Percentiles rank a stretch among this genome's conserved stretches.
Conservation (phyloP, 1,284 basidiomycete species). For the Mycosarcoma maydis region DNA sequence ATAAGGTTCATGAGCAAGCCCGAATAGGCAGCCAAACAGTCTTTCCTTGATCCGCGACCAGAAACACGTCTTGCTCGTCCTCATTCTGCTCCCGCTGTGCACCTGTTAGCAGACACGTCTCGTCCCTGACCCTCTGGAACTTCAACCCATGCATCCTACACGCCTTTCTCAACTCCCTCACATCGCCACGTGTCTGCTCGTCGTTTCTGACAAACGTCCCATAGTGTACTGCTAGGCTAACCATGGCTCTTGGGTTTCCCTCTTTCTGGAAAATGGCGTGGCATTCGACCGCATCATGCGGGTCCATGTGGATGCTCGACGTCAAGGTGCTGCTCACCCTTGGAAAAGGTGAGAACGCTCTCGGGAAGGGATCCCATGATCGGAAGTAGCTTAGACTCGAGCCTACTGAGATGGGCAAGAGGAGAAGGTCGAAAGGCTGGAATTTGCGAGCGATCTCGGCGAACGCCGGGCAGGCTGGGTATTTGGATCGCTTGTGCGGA, state of each 20-base stretch:
- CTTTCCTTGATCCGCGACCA: conserved; percentile 55
- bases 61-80: conserved; percentile 34
- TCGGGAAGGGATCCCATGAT: conserved; percentile 56
- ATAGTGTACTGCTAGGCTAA: conserved; percentile 46
- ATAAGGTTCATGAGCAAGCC: not conserved
- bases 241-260: not conserved
- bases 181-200: conserved; percentile 48
- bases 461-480: conserved; percentile 61
- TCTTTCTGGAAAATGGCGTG: conserved; percentile 17
- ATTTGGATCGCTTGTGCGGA: conserved; percentile 27
- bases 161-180: conserved; percentile 45
- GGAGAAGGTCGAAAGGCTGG: conserved; percentile 45
- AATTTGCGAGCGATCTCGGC: conserved; percentile 40
- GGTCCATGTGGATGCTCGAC: conserved; percentile 57
- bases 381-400: conserved; percentile 46
- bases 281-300: conserved; percentile 50
- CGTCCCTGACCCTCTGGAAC: conserved; percentile 23
- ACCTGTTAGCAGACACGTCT: conserved; percentile 5
- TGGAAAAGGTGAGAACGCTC: conserved; percentile 50
- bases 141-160: conserved; percentile 21
- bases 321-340: conserved; percentile 44
- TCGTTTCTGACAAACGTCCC: conserved; percentile 57
- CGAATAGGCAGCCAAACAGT: conserved; percentile 50
- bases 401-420: conserved; percentile 62
- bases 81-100: conserved; percentile 3